Conservation (phyloP, 495 filamentous ascomycete genomes). For the Lepraria neglecta region DNA sequence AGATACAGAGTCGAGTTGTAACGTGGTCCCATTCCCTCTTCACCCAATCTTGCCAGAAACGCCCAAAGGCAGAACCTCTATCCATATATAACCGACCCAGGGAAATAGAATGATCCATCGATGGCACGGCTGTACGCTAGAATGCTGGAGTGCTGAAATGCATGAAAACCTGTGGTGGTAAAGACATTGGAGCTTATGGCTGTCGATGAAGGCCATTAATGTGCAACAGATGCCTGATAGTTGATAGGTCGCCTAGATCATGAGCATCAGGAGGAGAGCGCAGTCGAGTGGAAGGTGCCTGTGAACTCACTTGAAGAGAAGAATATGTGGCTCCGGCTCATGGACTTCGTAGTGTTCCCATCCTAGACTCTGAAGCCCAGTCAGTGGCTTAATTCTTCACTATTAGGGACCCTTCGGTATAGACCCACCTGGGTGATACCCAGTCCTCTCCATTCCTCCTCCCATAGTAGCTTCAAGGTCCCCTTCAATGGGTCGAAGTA, state of each 20-base stretch:
- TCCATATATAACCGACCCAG: constrained; percentile 10
- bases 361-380: constrained; percentile 66
- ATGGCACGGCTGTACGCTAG: constrained; percentile 13
- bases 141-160: constrained; percentile 10
- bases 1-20: constrained; percentile 23
- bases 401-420: background rate
- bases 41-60: constrained; percentile 8
- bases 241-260: constrained; percentile 69
- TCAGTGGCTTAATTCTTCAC: constrained; percentile 24
- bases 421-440: constrained; percentile 84
- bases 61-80: constrained; percentile 10
- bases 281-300: background rate
- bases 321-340: constrained; percentile 95
- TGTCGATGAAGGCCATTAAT: constrained; percentile 5
- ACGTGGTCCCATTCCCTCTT: constrained; percentile 13
- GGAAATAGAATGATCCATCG: constrained; percentile 9
- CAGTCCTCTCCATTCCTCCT: constrained; percentile 94
- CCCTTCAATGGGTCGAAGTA: constrained; percentile 89
- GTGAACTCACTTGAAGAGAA: constrained; percentile 84
- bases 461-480: constrained; percentile 92
- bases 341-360: constrained; percentile 99
- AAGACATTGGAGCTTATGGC: background rate
- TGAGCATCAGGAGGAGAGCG: background rate
- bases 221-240: constrained; percentile 60
- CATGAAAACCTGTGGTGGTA: constrained; percentile 1